Base-by-base conservation (phyloP, 106 monocot species). In the Chionographis japonica region DNA sequence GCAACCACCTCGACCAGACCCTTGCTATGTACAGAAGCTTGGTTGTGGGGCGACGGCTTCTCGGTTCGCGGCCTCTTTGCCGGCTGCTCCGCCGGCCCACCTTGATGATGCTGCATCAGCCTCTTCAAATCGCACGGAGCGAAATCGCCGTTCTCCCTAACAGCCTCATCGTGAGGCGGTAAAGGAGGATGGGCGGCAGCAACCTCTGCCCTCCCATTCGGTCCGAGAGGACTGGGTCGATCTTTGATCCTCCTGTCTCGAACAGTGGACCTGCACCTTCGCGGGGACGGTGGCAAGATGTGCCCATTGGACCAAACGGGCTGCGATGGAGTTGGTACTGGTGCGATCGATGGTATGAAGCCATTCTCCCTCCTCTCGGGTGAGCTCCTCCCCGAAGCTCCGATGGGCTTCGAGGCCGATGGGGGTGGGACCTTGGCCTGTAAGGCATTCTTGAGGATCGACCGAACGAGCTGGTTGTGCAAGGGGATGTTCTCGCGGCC, bases 401-500 rank as follows among this genome's bases (percentile, higher is more conserved):
- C 37, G 11, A 19, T 17, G 5, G 52, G 56, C 56, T 63, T 79
- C 37, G 37, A 16, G 1, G 43, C 14, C 63, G 72, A 54, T 37
- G 77, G 68, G 6, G 85, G 79, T 11, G 82, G 77, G 15, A 54
- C 63, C 65, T 85, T 90, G 2, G 82, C 67, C 19, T 64, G 69
- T 54, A 37, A 75, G 7, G 82, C 89, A 80, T 90, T 90, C 80
- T 66, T 80, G 12, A 90, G 52, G 41, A 90, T 68, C 1, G 89
- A 71, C 8, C 70, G 67, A n/a, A 90, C 75, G 16, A 90, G 75
- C 56, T 79, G 82, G 57, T 86, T 86, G 68, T 86, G 86, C 12
- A 86, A 50, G 41, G 63, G 65, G 15, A 86, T 13, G 52, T 86
- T 86, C 62, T 86, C 86, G 2, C 38, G 64, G 12, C 86, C 86